Evolutionary conservation across 2,329 filamentous ascomycete genomes (phyloP), one percentile per base, ranked within the genome.

Genomic region (Ophiostoma sp.): DNA sequence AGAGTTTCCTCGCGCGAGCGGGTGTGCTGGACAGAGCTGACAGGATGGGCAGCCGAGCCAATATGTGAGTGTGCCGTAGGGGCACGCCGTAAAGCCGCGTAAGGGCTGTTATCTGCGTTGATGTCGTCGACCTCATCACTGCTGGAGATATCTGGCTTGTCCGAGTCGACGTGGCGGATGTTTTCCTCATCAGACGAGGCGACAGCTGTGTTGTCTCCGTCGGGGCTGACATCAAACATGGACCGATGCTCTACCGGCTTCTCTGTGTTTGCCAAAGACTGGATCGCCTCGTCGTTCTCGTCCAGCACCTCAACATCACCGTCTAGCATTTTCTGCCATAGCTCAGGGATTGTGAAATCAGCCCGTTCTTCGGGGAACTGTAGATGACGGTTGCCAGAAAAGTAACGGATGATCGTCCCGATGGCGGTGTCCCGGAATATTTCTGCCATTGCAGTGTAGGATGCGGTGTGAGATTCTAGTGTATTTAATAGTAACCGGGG

Each of bases 281-380:
- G 79, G 75, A 92, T 13, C 15, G 13, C n/a, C n/a, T 67, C n/a
- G 20, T 91, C 57, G 89, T 87, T 67, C 90, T 96, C 57, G 10
- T 67, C 62, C 72, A 44, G 11, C n/a, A 67, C 64, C n/a, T 52
- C 67, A n/a, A 67, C 91, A 73, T 97, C 93, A 77, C 96, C 91
- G 77, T 90, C 93, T 67, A 94, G 82, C 7, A 88, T 83, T 71
- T 89, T 88, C 41, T 96, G 78, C 68, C 90, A 87, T 62, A 86
- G 84, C 70, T 90, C 82, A 68, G 86, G 82, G 7, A 84, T 81
- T 73, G 86, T 84, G 70, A 87, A 88, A 69, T 92, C 90, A 39
- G 87, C 85, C 69, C 89, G 86, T 72, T 93, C 90, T 68, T 87
- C 89, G 23, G 84, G 82, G 39, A 90, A 88, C 75, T 91, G 87